Percentiles rank a stretch among this genome's conserved stretches.
These are phyloP conservation scores for Thyridium curvatum DNA, from an alignment of 2,329 filamentous ascomycete genomes.

Conservation along the genomic window DNA sequence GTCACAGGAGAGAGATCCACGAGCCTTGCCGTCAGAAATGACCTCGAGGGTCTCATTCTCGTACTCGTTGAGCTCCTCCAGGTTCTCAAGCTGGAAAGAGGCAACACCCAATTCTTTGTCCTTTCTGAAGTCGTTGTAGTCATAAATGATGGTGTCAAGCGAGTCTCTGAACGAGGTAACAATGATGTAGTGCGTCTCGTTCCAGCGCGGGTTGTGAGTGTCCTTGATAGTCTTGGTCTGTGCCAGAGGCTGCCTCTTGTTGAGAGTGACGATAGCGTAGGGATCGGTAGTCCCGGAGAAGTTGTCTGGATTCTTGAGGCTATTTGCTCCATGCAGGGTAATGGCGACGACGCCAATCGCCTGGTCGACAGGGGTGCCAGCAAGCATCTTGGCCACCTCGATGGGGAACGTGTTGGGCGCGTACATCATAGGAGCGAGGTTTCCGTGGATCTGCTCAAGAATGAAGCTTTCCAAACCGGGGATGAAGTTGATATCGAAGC, in stretches of 20 bases:
- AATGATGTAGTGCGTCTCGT: constrained; percentile 93
- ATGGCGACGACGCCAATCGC: constrained; percentile 91
- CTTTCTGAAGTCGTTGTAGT: constrained; percentile 94
- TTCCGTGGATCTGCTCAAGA: constrained; percentile 91
- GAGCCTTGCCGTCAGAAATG: constrained; percentile 73
- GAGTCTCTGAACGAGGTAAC: constrained; percentile 85
- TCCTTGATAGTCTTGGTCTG: constrained; percentile 85
- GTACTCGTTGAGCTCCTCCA: constrained; percentile 70
- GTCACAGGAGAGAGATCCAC: constrained; percentile 74
- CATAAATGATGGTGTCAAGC: constrained; percentile 77
- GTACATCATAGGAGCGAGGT: constrained; percentile 96
- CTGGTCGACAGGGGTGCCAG: constrained; percentile 88
- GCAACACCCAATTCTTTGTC: constrained; percentile 90
- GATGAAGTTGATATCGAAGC: constrained; percentile 99
- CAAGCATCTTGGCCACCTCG: constrained; percentile 96
- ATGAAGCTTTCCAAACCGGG: constrained; percentile 92
- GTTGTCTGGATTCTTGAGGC: constrained; percentile 91
- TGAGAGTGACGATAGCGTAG: constrained; percentile 79
- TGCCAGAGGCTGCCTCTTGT: constrained; percentile 73
- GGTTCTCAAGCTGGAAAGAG: constrained; percentile 75
- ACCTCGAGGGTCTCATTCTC: constrained; percentile 85
- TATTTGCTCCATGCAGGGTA: constrained; percentile 83
- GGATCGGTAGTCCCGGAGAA: constrained; percentile 90
- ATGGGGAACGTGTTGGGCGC: constrained; percentile 96
- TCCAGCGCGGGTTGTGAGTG: constrained; percentile 84